Base-by-base conservation (phyloP, 2,329 filamentous ascomycete species). In the Botrytis porri region DNA sequence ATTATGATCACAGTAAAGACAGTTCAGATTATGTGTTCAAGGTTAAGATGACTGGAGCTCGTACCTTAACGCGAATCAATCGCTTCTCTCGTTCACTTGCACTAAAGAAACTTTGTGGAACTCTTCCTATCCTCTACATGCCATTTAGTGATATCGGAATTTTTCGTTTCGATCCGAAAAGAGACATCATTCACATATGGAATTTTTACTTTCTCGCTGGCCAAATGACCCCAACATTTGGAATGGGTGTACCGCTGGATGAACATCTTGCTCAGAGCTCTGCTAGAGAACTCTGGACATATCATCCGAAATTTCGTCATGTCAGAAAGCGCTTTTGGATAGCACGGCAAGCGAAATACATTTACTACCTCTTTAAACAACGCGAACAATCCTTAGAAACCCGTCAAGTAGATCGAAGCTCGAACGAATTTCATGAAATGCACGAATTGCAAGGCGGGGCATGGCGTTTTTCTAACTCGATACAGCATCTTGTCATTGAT, bases 251-350 rank as follows among this genome's bases (percentile, higher is more conserved):
- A 4, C 25, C 8, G 35, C 14, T 1, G 35, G 2, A 10, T 16
- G 0, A 37, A n/a, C 1, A 8, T 8, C 7, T 39, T 39, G 5
- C 10, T 16, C 10, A n/a, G 1, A 0, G 1, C 22, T 22, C 14
- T 25, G 35, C 1, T 12, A 4, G 1, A 7, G 35, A 61, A 37
- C 22, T 37, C 22, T 39, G 39, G 25, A 16, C 7, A n/a, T 61
- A 18, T 18, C 37, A 61, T 39, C 59, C 59, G 39, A 5, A n/a
- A n/a, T 39, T 2, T 25, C 5, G 25, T 37, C 1, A 4, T n/a
- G 4, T n/a, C 5, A 37, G 35, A 8, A 39, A 18, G 12, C 59
- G 7, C 35, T 9, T 8, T 6, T n/a, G 35, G 22, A 16, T 16
- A 22, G 6, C 37, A n/a, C 5, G 12, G 25, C 25, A 1, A n/a